Conservation (phyloP, 202 grass and related monocot species). For the Zoysia matrella region DNA sequence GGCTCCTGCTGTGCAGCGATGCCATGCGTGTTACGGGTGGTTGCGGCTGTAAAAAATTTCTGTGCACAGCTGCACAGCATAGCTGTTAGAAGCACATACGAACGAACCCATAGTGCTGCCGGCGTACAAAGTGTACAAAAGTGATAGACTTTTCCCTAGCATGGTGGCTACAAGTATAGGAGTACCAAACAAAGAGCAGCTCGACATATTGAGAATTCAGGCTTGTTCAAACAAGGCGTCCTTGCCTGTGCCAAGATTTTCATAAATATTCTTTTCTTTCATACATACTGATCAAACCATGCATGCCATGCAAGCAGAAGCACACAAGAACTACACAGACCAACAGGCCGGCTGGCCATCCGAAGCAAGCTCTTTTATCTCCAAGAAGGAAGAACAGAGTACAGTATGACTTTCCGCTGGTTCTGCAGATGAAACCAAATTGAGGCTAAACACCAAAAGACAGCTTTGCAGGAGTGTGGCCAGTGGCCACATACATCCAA, state of each 20-base stretch:
- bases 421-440: constrained; percentile 36
- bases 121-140: constrained; percentile 8
- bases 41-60: too few relatives aligned
- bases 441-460: constrained; percentile 13
- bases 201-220: neutral
- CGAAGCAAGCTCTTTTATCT: constrained; percentile 7
- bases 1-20: too few relatives aligned
- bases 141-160: constrained; percentile 25
- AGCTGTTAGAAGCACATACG: too few relatives aligned
- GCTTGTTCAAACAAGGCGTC: constrained; percentile 7
- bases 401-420: constrained; percentile 24
- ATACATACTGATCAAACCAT: too few relatives aligned
- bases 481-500: constrained; percentile 22
- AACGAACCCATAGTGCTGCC: neutral
- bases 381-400: constrained; percentile 13
- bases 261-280: too few relatives aligned
- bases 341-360: constrained; percentile 20
- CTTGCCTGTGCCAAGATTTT: neutral
- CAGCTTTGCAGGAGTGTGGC: constrained; percentile 23
- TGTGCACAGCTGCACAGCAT: too few relatives aligned
- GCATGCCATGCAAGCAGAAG: too few relatives aligned
- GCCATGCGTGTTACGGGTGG: too few relatives aligned
- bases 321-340: constrained; percentile 3
- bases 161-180: constrained; percentile 41
- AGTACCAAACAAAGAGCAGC: constrained; percentile 25